These are phyloP conservation scores for Carex myosuroides DNA, from an alignment of 176 grass and related monocot genomes.

Conservation along the genomic window DNA sequence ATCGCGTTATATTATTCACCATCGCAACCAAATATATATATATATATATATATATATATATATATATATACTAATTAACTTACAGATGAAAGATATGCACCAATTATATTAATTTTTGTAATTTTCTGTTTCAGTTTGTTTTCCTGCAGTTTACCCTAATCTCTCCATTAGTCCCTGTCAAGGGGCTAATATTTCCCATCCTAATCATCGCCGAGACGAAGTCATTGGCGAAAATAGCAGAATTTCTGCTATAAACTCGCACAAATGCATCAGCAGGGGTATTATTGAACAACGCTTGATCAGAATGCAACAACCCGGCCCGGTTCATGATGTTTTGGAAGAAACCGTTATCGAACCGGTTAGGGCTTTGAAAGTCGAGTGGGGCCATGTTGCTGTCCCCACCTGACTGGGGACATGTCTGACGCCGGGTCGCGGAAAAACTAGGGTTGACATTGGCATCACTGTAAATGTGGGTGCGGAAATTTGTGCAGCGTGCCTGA, in stretches of 20 bases:
- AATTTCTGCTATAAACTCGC: slow-evolving; percentile 44
- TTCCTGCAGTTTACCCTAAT: slow-evolving; percentile 66
- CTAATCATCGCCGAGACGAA: slow-evolving; percentile 56
- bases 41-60: background rate
- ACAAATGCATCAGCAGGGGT: slow-evolving; percentile 41
- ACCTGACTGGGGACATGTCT: slow-evolving; percentile 25
- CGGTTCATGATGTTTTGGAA: slow-evolving; percentile 45
- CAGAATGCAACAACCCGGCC: slow-evolving; percentile 63
- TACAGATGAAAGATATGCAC: background rate
- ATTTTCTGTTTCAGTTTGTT: slow-evolving; percentile 30
- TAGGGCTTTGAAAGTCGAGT: slow-evolving; percentile 47
- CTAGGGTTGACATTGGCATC: slow-evolving; percentile 52
- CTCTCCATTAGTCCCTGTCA: slow-evolving; percentile 53
- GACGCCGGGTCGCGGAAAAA: slow-evolving; percentile 24
- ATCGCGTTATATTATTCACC: background rate
- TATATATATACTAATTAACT: background rate
- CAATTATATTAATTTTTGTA: background rate
- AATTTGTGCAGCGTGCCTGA: slow-evolving; percentile 45
- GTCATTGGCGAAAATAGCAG: slow-evolving; percentile 34
- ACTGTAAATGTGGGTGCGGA: slow-evolving; percentile 61
- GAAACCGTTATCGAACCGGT: slow-evolving; percentile 61
- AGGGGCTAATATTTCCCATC: slow-evolving; percentile 45
- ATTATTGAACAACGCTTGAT: slow-evolving; percentile 82
- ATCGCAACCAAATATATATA: background rate
- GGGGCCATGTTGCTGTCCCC: slow-evolving; percentile 46